These are phyloP conservation scores for Chaetomium strumarium DNA, from an alignment of 2,329 filamentous ascomycete species.

Conservation along the genomic window DNA sequence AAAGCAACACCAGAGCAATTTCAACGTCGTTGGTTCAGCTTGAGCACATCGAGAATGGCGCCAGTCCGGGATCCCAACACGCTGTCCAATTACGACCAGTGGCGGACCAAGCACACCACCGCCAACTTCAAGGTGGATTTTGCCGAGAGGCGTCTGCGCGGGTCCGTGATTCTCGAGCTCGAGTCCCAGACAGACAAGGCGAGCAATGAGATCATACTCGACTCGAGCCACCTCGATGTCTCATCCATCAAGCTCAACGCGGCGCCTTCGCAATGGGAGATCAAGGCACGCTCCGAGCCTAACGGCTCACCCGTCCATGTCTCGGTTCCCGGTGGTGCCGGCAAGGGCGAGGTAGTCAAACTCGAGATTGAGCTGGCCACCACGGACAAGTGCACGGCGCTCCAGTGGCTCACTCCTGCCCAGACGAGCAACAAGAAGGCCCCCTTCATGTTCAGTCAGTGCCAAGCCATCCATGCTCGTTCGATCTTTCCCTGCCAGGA, in stretches of 20 bases:
- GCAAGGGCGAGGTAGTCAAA: slow-evolving; percentile 47
- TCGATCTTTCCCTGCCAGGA: slow-evolving; percentile 96
- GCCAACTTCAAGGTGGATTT: slow-evolving; percentile 83
- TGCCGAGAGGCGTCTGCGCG: slow-evolving; percentile 66
- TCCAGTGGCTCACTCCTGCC: slow-evolving; percentile 90
- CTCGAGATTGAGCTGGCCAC: slow-evolving; percentile 68
- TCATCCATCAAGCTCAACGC: slow-evolving; percentile 64
- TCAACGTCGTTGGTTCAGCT: slow-evolving; percentile 21
- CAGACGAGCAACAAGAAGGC: slow-evolving; percentile 95
- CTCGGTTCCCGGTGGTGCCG: slow-evolving; percentile 48
- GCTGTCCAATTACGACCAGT: slow-evolving; percentile 83
- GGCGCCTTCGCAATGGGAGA: slow-evolving; percentile 58
- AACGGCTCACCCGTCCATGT: slow-evolving; percentile 69
- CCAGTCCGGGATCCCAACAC: slow-evolving; percentile 75
- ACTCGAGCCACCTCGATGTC: slow-evolving; percentile 79
- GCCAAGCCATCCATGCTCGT: slow-evolving; percentile 90
- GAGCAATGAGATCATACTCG: slow-evolving; percentile 73
- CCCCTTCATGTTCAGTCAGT: slow-evolving; percentile 97
- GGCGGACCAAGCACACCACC: slow-evolving; percentile 76
- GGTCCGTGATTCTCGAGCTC: slow-evolving; percentile 69
- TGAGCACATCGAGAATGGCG: slow-evolving; percentile 23
- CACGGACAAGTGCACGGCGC: slow-evolving; percentile 79
- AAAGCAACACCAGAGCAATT: slow-evolving; percentile 9
- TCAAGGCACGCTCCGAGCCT: slow-evolving; percentile 65
- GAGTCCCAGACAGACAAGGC: slow-evolving; percentile 69